These are phyloP conservation scores for Quambalaria eucalypti DNA, from an alignment of 1,284 basidiomycete species.

Conservation along the genomic window DNA sequence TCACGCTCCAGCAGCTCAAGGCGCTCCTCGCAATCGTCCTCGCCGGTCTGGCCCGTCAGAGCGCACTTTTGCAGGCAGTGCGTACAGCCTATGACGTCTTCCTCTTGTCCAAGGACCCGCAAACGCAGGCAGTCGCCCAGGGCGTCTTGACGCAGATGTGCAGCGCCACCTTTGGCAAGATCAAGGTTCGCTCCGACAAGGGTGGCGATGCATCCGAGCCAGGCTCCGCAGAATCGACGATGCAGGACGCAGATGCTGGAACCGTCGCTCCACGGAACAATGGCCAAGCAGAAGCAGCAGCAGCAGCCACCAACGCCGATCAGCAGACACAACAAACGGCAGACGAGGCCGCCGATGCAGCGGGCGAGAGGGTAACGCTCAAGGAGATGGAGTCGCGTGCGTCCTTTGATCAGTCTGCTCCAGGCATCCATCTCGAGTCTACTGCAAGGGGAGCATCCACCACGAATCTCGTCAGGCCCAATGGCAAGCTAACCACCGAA, in stretches of 20 bases:
- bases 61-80: constrained; percentile 49
- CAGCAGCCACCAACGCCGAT: neutral
- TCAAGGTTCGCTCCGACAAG: constrained; percentile 2
- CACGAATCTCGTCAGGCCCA: neutral
- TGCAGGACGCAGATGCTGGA: too few relatives aligned
- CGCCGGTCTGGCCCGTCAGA: constrained; percentile 40
- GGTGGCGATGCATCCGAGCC: neutral
- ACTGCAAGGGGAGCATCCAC: neutral
- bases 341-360: neutral
- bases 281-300: neutral
- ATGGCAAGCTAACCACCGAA: neutral
- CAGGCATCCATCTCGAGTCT: neutral
- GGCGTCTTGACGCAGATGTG: constrained; percentile 45
- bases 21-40: constrained; percentile 42
- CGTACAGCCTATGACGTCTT: constrained; percentile 47
- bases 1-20: constrained; percentile 45
- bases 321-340: constrained; percentile 6
- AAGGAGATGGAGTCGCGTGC: constrained; percentile 8
- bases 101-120: constrained; percentile 36
- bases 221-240: too few relatives aligned
- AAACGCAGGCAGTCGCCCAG: constrained; percentile 44
- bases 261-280: too few relatives aligned
- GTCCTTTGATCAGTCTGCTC: neutral
- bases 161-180: constrained; percentile 41
- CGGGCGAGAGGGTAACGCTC: neutral